These are phyloP conservation scores for Corrigiola litoralis DNA, from an alignment of 179 eudicot species.

Conservation along the genomic window DNA sequence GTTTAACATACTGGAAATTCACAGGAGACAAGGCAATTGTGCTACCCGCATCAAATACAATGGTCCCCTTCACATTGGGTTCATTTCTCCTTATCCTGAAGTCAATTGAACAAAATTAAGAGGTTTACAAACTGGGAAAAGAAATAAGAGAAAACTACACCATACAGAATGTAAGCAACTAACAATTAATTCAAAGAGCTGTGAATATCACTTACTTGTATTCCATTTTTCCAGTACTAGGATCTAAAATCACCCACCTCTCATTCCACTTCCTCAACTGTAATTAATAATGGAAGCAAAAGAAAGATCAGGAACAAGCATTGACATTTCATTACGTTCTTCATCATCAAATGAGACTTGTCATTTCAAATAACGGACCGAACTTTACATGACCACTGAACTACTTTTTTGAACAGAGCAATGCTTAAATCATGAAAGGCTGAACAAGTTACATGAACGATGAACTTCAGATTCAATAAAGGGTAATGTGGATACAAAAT, in stretches of 20 bases:
- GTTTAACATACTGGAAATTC: slow-evolving; percentile 83
- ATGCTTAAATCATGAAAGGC: background rate
- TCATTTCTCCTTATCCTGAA: slow-evolving; percentile 88
- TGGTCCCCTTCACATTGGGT: slow-evolving; percentile 77
- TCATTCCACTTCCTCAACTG: slow-evolving; percentile 98
- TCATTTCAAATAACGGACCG: background rate
- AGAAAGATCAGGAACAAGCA: slow-evolving; percentile 2
- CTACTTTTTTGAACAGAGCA: background rate
- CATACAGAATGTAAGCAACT: background rate
- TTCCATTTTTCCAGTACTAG: slow-evolving; percentile 98
- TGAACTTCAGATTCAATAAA: background rate
- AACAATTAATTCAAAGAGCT: background rate
- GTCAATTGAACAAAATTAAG: slow-evolving; percentile 4
- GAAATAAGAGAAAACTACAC: slow-evolving; percentile 1
- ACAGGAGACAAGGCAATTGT: slow-evolving; percentile 88
- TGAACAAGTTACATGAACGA: background rate
- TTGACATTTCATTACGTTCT: background rate
- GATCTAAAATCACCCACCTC: slow-evolving; percentile 96
- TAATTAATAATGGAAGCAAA: slow-evolving; percentile 7
- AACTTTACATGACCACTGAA: background rate
- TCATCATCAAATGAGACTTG: background rate
- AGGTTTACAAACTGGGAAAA: slow-evolving; percentile 5
- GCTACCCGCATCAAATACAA: slow-evolving; percentile 83
- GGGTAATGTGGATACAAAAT: background rate
- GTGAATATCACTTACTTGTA: slow-evolving; percentile 63